phyloP scores from a whole-genome alignment of 805 yeast genomes.

The Candida ortonii region DNA sequence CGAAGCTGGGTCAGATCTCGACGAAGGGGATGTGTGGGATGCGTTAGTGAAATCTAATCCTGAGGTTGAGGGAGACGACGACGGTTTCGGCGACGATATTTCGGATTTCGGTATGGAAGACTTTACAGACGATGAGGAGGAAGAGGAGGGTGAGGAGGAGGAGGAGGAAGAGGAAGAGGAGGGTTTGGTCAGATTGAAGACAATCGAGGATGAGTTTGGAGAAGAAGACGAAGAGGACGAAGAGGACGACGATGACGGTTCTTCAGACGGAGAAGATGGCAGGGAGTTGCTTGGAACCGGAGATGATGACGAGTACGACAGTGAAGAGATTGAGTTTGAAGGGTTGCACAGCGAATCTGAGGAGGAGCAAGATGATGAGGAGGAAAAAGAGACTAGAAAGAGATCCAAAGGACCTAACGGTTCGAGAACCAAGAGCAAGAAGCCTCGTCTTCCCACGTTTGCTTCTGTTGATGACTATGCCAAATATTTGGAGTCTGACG shows the following conservation, averaged over 20 bases:
- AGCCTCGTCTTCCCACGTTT: slow-evolving; percentile 74
- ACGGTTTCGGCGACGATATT: slow-evolving; percentile 34
- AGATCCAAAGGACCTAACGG: background rate
- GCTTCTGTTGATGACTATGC: slow-evolving; percentile 89
- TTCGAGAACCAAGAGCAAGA: slow-evolving; percentile 42
- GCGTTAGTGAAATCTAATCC: slow-evolving; percentile 59
- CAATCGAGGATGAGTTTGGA: slow-evolving; percentile 29
- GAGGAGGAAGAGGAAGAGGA: slow-evolving; percentile 35
- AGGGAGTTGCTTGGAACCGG: slow-evolving; percentile 21
- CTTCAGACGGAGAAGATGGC: slow-evolving; percentile 28
- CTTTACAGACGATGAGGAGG: slow-evolving; percentile 34
- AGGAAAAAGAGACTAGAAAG: slow-evolving; percentile 29
- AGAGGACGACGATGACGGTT: slow-evolving; percentile 24
- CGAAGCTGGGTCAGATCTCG: slow-evolving; percentile 42
- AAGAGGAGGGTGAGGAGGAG: slow-evolving; percentile 28
- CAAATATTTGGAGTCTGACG: slow-evolving; percentile 55
- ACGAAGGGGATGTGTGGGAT: slow-evolving; percentile 56
- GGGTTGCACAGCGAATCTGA: slow-evolving; percentile 27
- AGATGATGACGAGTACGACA: slow-evolving; percentile 20
- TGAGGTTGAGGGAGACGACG: slow-evolving; percentile 50
- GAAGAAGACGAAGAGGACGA: slow-evolving; percentile 28
- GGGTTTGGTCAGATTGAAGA: slow-evolving; percentile 27
- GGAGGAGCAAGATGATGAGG: slow-evolving; percentile 30
- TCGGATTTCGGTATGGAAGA: slow-evolving; percentile 40
- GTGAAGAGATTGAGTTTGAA: slow-evolving; percentile 29